Evolutionary conservation across 2,329 filamentous ascomycete species (phyloP), one percentile per base, ranked within the genome.

Genomic region (Venturia pyrina): DNA sequence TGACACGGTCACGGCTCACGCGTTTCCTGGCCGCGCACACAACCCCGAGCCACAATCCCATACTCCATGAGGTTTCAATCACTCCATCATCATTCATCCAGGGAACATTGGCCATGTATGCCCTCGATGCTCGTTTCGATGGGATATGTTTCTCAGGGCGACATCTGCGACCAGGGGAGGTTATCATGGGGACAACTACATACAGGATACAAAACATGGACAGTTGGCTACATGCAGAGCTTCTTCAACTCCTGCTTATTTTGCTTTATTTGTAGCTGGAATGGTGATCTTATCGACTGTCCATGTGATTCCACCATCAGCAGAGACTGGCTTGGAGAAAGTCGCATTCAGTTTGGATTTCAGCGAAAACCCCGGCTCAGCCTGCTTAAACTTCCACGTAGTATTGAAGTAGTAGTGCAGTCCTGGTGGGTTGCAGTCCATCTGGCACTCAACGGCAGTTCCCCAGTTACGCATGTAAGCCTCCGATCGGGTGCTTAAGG

Each of bases 241-340:
- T 48, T 15, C 44, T 48, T 8, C 19, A n/a, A 17, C 15, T 44
- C n/a, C 44, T 2, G 44, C 19, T 19, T 48, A 48, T 1, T 5
- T 21, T 3, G 6, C n/a, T 19, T 48, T 48, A 3, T 48, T 48
- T 15, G 44, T 59, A 19, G 56, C 56, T 19, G 59, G 59, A 15
- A 62, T 62, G 19, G 59, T 62, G 4, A 62, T 62, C 59, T 62
- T 62, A 2, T 17, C 59, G 21, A 62, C n/a, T 17, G 34, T 62
- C 59, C 59, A 62, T 62, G 41, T 44, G 19, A 40, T 40, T 19
- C 59, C 59, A 15, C 59, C 59, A 41, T 62, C 37, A 11, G 6
- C n/a, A 21, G 59, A 37, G 34, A 62, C 59, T 34, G 59, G 59
- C 32, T 40, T 62, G 5, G 59, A 13, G 59, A 41, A 62, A 7